Evolutionary conservation across 306 rosid species (phyloP).

Genomic region (Lathyrus tuberosus): DNA sequence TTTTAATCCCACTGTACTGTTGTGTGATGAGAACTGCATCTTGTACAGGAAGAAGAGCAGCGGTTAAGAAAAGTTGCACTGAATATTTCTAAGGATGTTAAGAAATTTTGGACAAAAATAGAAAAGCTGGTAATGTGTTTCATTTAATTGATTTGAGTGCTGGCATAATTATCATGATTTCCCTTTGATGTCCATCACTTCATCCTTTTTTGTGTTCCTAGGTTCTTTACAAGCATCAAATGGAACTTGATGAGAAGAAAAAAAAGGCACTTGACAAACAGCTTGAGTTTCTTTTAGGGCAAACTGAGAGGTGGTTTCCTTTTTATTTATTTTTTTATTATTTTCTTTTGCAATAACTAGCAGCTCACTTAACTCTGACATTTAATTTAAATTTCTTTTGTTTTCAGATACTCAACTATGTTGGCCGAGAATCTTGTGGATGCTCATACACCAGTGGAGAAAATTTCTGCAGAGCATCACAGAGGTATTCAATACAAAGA

Average conservation of each 20-base stretch:
- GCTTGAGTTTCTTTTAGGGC: constrained; percentile 97
- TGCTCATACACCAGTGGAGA: constrained; percentile 58
- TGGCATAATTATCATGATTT: constrained; percentile 8
- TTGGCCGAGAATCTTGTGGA: constrained; percentile 97
- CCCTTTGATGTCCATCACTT: constrained; percentile 28
- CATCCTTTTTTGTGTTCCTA: constrained; percentile 43
- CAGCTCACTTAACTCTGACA: constrained; percentile 23
- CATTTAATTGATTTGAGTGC: constrained; percentile 15
- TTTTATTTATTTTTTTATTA: constrained; percentile 18
- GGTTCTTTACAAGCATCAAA: constrained; percentile 98
- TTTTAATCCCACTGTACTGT: constrained; percentile 13
- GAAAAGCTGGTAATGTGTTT: constrained; percentile 85
- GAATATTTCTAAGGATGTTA: constrained; percentile 93
- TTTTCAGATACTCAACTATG: constrained; percentile 92
- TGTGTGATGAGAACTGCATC: constrained; percentile 36
- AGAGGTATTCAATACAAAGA: constrained; percentile 47
- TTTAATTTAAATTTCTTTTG: constrained; percentile 36
- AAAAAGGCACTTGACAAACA: constrained; percentile 94
- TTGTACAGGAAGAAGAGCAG: constrained; percentile 89
- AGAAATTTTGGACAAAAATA: constrained; percentile 96
- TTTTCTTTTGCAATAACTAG: constrained; percentile 24
- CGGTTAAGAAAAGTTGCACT: constrained; percentile 90
- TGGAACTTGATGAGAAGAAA: constrained; percentile 94
- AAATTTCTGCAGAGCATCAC: constrained; percentile 47
- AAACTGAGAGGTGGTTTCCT: constrained; percentile 80